Evolutionary conservation across 73 alveolate genomes (phyloP).

Genomic region (Paramecium pentaurelia): DNA sequence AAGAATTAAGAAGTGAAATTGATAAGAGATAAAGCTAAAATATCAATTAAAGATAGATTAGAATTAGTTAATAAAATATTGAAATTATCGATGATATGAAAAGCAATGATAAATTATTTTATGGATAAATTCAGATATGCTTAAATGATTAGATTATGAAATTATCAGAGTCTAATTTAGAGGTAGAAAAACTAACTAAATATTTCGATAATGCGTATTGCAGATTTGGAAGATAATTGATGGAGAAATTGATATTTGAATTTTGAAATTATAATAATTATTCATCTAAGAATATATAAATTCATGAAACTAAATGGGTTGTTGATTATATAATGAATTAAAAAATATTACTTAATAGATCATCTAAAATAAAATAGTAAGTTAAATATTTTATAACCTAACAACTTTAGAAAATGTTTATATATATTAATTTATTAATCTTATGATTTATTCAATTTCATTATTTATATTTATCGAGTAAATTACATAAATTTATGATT

Average conservation of each 20-base stretch:
- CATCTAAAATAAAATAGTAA: no score
- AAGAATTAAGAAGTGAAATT: conserved; percentile 30
- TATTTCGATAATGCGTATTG: neutral
- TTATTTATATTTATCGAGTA: no score
- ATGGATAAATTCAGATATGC: no score
- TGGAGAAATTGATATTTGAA: neutral
- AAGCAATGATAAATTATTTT: neutral
- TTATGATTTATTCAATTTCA: no score
- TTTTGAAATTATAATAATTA: neutral
- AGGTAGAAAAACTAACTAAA: no score
- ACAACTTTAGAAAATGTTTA: no score
- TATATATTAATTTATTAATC: no score
- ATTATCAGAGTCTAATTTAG: no score
- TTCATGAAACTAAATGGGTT: neutral
- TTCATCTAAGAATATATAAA: no score
- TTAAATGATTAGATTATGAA: neutral
- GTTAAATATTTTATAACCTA: no score
- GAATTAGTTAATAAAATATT: neutral
- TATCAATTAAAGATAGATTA: neutral
- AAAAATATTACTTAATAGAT: neutral
- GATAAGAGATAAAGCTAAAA: neutral
- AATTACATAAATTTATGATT: no score
- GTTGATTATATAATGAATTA: neutral
- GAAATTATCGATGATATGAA: neutral
- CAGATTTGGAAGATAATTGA: neutral